phyloP scores from a whole-genome alignment of 768 basidiomycete species.

The Phanerochaete carnosa region DNA sequence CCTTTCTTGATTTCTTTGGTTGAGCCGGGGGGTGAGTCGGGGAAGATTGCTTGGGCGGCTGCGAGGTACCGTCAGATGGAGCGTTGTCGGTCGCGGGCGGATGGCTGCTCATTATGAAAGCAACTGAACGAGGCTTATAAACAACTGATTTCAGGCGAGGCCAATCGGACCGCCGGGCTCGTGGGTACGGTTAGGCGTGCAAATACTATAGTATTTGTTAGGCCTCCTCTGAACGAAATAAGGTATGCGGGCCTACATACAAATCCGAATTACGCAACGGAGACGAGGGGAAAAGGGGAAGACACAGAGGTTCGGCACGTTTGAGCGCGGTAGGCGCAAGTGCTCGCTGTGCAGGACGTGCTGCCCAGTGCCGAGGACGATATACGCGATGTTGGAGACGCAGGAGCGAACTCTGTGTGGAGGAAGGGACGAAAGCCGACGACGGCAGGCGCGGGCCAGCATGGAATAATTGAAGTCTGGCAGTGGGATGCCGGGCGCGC shows the following conservation, averaged over 20 bases:
- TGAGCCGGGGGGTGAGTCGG: background rate
- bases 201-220: slow-evolving; percentile 12
- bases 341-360: background rate
- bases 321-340: too few relatives aligned
- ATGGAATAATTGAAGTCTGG: slow-evolving; percentile 3
- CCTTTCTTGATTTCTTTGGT: slow-evolving; percentile 11
- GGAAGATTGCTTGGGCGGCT: slow-evolving; percentile 15
- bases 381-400: background rate
- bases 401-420: slow-evolving; percentile 1
- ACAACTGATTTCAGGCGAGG: background rate
- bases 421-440: slow-evolving; percentile 4
- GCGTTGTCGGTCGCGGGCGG: slow-evolving; percentile 16
- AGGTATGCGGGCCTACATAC: background rate
- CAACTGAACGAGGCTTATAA: slow-evolving; percentile 10
- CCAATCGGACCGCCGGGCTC: background rate
- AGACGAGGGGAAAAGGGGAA: background rate
- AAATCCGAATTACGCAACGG: slow-evolving; percentile 3
- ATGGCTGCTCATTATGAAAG: slow-evolving; percentile 11
- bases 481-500: background rate
- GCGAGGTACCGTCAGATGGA: slow-evolving; percentile 4
- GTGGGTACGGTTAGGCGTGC: slow-evolving; percentile 12
- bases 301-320: background rate
- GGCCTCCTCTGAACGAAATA: background rate
- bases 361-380: background rate
- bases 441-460: slow-evolving; percentile 2